Evolutionary conservation across 2,329 filamentous ascomycete species (phyloP), one percentile per base, ranked within the genome.

Genomic region (Phyllachora maydis): DNA sequence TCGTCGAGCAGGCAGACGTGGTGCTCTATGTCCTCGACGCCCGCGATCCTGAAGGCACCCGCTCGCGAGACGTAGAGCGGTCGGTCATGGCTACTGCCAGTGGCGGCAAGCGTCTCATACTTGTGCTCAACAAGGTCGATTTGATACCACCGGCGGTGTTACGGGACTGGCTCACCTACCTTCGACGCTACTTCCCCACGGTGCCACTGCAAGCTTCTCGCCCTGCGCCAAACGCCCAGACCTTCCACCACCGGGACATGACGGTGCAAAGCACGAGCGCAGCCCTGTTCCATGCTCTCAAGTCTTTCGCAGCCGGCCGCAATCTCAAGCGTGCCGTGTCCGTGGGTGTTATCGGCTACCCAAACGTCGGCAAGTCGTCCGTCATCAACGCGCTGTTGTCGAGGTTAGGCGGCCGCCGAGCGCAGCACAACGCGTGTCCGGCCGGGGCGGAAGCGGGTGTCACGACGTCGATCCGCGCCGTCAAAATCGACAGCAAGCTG

Each of bases 91-190:
- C 81, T n/a, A 74, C 79, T 7, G 76, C 79, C 9, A 64, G 63
- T 14, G 77, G 76, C 26, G 73, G 72, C 34, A 93, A 93, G 57
- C 66, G 83, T 24, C 60, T 93, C 28, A 91, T 93, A 29, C 67
- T 93, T 28, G 67, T 93, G 28, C 59, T 93, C 35, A 93, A 93
- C 70, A 93, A 93, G 65, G 83, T 91, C 43, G 83, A 93, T 45
- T 63, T 93, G 27, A 65, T 93, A 21, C 83, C 83, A 3, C 68
- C 78, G 12, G 60, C 70, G 22, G 75, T 85, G 8, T 66, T 93
- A 21, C 79, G 78, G 43, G 68, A 63, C 38, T 93, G 83, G 83
- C 67, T 93, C 34, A 49, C 64, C 28, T 70, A 92, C 47, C 65
- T 93, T 32, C 74, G 81, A 30, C 68, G 79, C 34, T 91, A 76